These are phyloP conservation scores for Phialophora chinensis DNA, from an alignment of 2,329 filamentous ascomycete genomes.

Conservation along the genomic window DNA sequence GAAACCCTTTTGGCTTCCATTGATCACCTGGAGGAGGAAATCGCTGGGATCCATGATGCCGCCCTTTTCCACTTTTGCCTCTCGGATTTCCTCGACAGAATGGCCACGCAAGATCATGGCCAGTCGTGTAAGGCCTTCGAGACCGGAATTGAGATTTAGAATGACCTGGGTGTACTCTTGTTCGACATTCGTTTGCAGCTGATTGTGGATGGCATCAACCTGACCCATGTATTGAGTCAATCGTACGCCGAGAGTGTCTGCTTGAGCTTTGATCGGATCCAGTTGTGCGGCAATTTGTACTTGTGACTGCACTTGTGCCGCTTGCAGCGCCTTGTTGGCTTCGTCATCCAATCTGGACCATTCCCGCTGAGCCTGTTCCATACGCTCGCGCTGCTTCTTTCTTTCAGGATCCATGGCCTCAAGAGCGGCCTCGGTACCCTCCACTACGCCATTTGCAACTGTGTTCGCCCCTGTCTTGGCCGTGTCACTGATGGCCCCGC, in stretches of 20 bases:
- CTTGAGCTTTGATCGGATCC: constrained; percentile 6
- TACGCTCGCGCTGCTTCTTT: constrained; percentile 5
- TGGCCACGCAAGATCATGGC: constrained; percentile 5
- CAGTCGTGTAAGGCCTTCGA: neutral
- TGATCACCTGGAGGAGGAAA: neutral
- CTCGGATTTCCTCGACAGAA: constrained; percentile 1
- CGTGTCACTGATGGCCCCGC: neutral
- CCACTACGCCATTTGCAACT: neutral
- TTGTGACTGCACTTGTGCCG: neutral
- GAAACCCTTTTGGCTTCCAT: neutral
- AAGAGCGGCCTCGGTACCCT: neutral
- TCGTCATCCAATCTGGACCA: neutral
- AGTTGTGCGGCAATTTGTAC: neutral
- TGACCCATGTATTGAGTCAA: neutral
- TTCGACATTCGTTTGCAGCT: neutral
- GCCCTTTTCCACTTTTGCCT: neutral
- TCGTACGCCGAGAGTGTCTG: neutral
- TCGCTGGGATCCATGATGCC: neutral
- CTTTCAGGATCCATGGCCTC: constrained; percentile 1
- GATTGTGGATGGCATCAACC: neutral
- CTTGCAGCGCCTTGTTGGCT: neutral
- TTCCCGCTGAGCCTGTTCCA: neutral
- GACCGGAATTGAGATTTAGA: neutral
- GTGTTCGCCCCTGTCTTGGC: neutral
- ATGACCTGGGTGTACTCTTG: neutral